A percentile compares a stretch with the other conserved stretches of the same genome.
Evolutionary conservation across 495 filamentous ascomycete genomes (phyloP).

Genomic region (Hyaloscypha finlandica): DNA sequence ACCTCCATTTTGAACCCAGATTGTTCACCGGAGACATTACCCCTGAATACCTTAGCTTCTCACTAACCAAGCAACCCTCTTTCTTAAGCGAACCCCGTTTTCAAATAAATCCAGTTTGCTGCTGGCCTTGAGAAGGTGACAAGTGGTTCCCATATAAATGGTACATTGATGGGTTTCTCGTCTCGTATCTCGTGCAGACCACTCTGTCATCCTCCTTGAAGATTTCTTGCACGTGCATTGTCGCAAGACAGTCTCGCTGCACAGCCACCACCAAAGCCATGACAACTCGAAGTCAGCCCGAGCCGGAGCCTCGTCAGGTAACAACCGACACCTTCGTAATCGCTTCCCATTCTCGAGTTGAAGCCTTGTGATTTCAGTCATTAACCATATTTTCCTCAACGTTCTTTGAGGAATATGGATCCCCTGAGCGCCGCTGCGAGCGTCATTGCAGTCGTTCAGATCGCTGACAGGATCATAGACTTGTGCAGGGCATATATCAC

Average conservation of each 20-base stretch:
- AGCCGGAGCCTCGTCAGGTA: not conserved
- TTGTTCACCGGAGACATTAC: too few species aligned
- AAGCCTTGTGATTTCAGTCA: not conserved
- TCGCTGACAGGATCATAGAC: slow-evolving; percentile 32
- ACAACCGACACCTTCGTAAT: not conserved
- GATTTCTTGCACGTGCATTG: not conserved
- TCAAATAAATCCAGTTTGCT: too few species aligned
- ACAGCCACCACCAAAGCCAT: not conserved
- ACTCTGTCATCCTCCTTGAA: not conserved
- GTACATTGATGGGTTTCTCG: too few species aligned
- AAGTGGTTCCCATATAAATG: too few species aligned
- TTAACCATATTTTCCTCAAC: not conserved
- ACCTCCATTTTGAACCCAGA: too few species aligned
- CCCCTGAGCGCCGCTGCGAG: slow-evolving; percentile 20
- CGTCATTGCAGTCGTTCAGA: slow-evolving; percentile 31
- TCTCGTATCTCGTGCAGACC: not conserved
- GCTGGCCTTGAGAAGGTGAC: too few species aligned
- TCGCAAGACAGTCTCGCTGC: not conserved
- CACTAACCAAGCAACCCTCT: too few species aligned
- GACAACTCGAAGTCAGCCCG: not conserved
- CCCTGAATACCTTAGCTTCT: too few species aligned
- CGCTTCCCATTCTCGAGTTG: not conserved
- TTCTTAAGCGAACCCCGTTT: too few species aligned
- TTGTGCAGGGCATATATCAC: slow-evolving; percentile 35
- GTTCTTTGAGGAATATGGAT: not conserved